phyloP scores from a whole-genome alignment of 2,329 filamentous ascomycete genomes.

The Blastomyces emzantsi region DNA sequence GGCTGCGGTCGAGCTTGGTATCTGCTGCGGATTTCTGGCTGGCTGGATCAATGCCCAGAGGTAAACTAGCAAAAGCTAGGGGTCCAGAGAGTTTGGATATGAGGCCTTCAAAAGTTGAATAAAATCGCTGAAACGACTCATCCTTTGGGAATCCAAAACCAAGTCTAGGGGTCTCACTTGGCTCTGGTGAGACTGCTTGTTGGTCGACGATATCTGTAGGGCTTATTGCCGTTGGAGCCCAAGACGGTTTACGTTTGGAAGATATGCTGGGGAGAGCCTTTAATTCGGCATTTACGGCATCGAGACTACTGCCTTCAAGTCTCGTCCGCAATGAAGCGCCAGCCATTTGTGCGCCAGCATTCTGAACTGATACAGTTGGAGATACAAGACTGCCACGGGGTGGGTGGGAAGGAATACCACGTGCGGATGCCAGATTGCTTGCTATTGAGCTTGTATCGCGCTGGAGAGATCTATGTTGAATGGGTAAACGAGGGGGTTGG shows the following conservation, averaged over 20 bases:
- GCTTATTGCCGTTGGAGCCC: slow-evolving; percentile 28
- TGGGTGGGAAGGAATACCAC: slow-evolving; percentile 57
- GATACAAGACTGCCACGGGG: slow-evolving; percentile 57
- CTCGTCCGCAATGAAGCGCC: slow-evolving; percentile 40
- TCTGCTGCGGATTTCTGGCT: slow-evolving; percentile 29
- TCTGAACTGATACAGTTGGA: slow-evolving; percentile 64
- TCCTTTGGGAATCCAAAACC: slow-evolving; percentile 40
- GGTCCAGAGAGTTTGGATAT: slow-evolving; percentile 85
- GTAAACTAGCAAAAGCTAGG: slow-evolving; percentile 84
- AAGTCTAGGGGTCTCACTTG: slow-evolving; percentile 21
- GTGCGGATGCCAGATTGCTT: slow-evolving; percentile 75
- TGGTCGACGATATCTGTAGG: slow-evolving; percentile 29
- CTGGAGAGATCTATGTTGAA: slow-evolving; percentile 41
- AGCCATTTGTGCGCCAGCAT: slow-evolving; percentile 61
- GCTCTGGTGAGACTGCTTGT: slow-evolving; percentile 25
- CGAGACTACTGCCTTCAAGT: slow-evolving; percentile 22
- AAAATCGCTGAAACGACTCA: slow-evolving; percentile 83
- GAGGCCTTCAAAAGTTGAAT: slow-evolving; percentile 79
- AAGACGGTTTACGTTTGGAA: slow-evolving; percentile 24
- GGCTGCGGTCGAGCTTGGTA: slow-evolving; percentile 30
- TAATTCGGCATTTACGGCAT: slow-evolving; percentile 17
- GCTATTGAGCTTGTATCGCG: slow-evolving; percentile 73
- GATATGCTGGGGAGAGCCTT: slow-evolving; percentile 14
- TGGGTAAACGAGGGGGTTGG: slow-evolving; percentile 32
- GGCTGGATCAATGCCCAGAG: slow-evolving; percentile 51